phyloP scores from a whole-genome alignment of 1,284 basidiomycete species.

The Heterobasidion occidentale region DNA sequence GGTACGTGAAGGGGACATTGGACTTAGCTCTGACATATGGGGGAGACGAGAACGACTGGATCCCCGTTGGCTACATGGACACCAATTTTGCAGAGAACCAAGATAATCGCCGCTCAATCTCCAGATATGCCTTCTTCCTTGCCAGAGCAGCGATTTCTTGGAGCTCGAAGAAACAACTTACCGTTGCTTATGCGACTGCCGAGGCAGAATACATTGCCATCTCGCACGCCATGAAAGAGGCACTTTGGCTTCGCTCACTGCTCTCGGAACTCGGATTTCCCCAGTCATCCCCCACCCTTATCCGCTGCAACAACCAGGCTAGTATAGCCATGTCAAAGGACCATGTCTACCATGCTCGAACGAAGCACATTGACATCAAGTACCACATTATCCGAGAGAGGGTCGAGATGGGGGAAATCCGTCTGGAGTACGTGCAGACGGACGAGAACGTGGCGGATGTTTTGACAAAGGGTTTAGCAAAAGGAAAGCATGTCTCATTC shows the following conservation, averaged over 20 bases:
- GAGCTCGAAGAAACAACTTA: constrained; percentile 21
- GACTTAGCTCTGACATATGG: constrained; percentile 5
- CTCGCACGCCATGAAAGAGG: constrained; percentile 8
- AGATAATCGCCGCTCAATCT: constrained; percentile 1
- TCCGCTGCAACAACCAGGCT: background rate
- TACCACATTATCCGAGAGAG: background rate
- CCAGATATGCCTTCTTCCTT: constrained; percentile 5
- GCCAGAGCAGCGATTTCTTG: constrained; percentile 17
- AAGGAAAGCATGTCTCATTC: background rate
- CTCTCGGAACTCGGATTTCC: constrained; percentile 9
- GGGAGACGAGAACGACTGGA: background rate
- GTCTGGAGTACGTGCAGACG: background rate
- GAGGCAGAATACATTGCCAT: constrained; percentile 28
- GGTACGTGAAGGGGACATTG: constrained; percentile 32
- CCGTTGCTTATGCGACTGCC: constrained; percentile 18
- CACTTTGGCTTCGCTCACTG: constrained; percentile 12
- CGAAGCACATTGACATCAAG: background rate
- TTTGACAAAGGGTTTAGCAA: background rate
- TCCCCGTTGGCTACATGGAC: background rate
- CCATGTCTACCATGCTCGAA: background rate
- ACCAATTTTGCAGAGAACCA: background rate
- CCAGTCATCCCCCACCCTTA: background rate
- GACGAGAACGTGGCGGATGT: background rate
- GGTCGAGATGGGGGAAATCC: background rate
- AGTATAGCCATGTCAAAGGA: background rate